phyloP scores from a whole-genome alignment of 495 filamentous ascomycete genomes.

The Parathielavia appendiculata region DNA sequence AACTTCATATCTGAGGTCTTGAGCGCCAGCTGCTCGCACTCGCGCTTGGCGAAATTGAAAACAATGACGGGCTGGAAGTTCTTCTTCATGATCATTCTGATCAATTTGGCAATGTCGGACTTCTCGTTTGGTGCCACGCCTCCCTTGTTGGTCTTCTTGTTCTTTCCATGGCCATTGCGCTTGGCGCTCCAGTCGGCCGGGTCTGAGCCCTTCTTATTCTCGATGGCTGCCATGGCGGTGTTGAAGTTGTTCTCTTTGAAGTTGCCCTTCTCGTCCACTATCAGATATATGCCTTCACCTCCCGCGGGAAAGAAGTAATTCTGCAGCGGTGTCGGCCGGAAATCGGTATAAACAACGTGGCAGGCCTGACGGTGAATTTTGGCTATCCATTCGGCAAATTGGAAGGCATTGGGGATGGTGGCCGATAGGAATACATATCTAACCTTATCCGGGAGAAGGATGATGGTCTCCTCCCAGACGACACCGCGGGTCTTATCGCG shows the following conservation, averaged over 20 bases:
- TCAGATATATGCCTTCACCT: slow-evolving; percentile 85
- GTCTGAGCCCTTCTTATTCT: slow-evolving; percentile 83
- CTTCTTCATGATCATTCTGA: slow-evolving; percentile 96
- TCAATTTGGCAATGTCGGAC: slow-evolving; percentile 92
- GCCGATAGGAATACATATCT: slow-evolving; percentile 97
- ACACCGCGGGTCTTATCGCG: slow-evolving; percentile 89
- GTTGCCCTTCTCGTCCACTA: slow-evolving; percentile 91
- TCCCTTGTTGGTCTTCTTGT: slow-evolving; percentile 89
- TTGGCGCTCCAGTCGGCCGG: slow-evolving; percentile 71
- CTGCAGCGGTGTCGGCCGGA: slow-evolving; percentile 90
- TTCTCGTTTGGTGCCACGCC: slow-evolving; percentile 60
- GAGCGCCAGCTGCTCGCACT: slow-evolving; percentile 82
- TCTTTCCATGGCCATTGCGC: slow-evolving; percentile 77
- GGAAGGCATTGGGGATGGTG: slow-evolving; percentile 99
- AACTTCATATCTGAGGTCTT: slow-evolving; percentile 83
- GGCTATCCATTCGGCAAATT: slow-evolving; percentile 97
- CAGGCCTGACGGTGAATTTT: slow-evolving; percentile 96
- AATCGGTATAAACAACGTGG: slow-evolving; percentile 98
- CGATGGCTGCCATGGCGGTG: slow-evolving; percentile 83
- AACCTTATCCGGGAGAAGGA: slow-evolving; percentile 94
- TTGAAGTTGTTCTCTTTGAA: slow-evolving; percentile 98
- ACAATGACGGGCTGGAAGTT: slow-evolving; percentile 96
- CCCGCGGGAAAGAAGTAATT: slow-evolving; percentile 97
- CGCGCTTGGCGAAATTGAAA: slow-evolving; percentile 97
- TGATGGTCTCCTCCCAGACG: slow-evolving; percentile 99